phyloP scores from a whole-genome alignment of 2,329 filamentous ascomycete genomes.

The Juglanconis sp. region DNA sequence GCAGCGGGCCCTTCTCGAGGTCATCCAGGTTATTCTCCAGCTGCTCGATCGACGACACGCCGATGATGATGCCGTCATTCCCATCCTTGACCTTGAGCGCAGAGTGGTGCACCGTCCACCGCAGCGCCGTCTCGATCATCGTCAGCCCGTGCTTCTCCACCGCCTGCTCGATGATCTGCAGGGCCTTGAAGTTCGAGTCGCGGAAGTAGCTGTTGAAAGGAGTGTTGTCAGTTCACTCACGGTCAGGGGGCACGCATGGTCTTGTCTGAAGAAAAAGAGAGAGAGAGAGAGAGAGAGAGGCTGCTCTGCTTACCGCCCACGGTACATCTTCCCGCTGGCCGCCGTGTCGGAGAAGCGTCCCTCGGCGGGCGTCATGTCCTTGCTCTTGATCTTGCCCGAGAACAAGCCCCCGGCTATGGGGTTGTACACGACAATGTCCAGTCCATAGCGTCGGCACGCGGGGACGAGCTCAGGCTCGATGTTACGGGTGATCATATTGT shows the following conservation, averaged over 20 bases:
- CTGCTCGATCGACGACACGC: conserved; percentile 55
- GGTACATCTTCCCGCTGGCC: conserved; percentile 53
- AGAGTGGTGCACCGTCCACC: conserved; percentile 73
- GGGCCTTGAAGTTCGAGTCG: conserved; percentile 59
- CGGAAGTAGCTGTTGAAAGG: conserved; percentile 57
- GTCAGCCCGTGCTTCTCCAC: conserved; percentile 65
- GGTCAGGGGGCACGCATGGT: not conserved
- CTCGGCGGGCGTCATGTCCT: conserved; percentile 57
- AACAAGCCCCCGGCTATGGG: conserved; percentile 78
- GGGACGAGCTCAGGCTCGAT: conserved; percentile 74
- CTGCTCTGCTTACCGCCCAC: conserved; percentile 39
- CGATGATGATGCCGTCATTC: conserved; percentile 59
- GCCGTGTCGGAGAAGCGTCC: conserved; percentile 66
- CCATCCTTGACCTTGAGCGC: conserved; percentile 48
- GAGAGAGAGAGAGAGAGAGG: not conserved
- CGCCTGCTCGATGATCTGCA: conserved; percentile 65
- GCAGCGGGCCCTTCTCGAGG: conserved; percentile 68
- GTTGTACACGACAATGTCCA: conserved; percentile 80
- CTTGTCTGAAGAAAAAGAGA: not conserved
- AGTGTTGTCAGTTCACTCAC: not conserved
- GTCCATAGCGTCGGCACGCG: conserved; percentile 69
- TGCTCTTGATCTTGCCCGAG: conserved; percentile 72
- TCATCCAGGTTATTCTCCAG: conserved; percentile 55
- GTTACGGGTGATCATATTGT: conserved; percentile 73
- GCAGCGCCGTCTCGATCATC: conserved; percentile 68